Percentiles rank a stretch among this genome's conserved stretches.
phyloP scores from a whole-genome alignment of 176 grass and related monocot genomes.

The Pontederia paniculata region DNA sequence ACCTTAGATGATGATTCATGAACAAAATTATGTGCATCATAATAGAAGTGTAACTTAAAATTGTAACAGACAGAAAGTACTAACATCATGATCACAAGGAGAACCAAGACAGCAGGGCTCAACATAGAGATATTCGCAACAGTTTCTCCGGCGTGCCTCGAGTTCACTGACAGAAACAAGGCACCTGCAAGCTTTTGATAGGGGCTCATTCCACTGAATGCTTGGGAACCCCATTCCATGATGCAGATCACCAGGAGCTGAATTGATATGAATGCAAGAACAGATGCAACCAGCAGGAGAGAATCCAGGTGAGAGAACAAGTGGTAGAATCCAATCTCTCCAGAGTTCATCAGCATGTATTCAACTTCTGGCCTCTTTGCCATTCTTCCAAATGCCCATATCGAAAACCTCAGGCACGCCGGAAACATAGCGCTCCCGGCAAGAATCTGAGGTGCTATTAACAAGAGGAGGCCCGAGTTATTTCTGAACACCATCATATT shows the following conservation, averaged over 20 bases:
- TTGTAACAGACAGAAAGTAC: background rate
- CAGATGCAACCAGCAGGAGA: conserved; percentile 31
- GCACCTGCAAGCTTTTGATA: conserved; percentile 38
- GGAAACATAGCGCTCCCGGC: conserved; percentile 45
- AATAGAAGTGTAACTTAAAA: background rate
- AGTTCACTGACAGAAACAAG: conserved; percentile 46
- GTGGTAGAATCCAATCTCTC: conserved; percentile 35
- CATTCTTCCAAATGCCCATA: conserved; percentile 28
- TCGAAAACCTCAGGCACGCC: conserved; percentile 21
- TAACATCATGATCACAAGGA: conserved; percentile 65
- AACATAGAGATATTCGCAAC: conserved; percentile 36
- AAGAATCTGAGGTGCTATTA: conserved; percentile 39
- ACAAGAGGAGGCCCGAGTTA: conserved; percentile 38
- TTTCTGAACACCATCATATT: conserved; percentile 45
- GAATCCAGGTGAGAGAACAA: conserved; percentile 33
- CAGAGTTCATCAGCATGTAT: conserved; percentile 14
- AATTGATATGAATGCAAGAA: conserved; percentile 9
- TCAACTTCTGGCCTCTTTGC: conserved; percentile 23
- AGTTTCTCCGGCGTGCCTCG: conserved; percentile 50
- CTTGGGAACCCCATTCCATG: conserved; percentile 39
- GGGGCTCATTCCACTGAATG: conserved; percentile 22
- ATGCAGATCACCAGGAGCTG: conserved; percentile 26
- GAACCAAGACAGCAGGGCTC: conserved; percentile 46
- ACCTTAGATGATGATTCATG: background rate
- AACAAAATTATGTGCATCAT: background rate